Conservation (phyloP, 1,139 yeast species). For the Zygoascus sp. region DNA sequence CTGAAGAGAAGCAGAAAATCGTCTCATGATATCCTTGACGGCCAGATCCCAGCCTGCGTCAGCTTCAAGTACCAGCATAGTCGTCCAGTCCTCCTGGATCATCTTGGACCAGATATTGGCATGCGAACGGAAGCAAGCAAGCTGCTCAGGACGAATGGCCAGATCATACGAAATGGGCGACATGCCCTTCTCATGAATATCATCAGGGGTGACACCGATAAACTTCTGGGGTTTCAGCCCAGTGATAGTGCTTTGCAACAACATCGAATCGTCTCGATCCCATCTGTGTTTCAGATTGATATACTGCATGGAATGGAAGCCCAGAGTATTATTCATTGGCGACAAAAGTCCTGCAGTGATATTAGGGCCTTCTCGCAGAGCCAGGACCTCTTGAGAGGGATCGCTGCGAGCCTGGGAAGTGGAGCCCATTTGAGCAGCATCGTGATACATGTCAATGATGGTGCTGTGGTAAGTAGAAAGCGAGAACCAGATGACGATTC, state of each 20-base stretch:
- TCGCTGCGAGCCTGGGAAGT: too few relatives aligned
- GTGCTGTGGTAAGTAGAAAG: not conserved
- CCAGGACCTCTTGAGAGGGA: not conserved
- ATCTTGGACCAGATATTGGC: conserved; percentile 17
- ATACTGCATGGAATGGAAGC: conserved; percentile 19
- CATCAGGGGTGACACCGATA: conserved; percentile 13
- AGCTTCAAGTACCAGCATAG: conserved; percentile 17
- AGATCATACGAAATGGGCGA: conserved; percentile 14
- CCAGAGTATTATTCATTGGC: conserved; percentile 17
- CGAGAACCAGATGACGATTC: not conserved
- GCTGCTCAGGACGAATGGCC: not conserved
- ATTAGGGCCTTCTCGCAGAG: not conserved
- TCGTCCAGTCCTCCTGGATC: conserved; percentile 15
- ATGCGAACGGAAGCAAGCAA: conserved; percentile 18
- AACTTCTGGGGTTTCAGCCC: conserved; percentile 14
- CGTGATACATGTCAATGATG: not conserved
- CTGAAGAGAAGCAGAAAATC: conserved; percentile 16
- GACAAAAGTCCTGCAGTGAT: not conserved
- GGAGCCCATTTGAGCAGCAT: not conserved
- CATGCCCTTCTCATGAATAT: conserved; percentile 14
- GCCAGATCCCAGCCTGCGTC: conserved; percentile 20
- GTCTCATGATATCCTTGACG: conserved; percentile 13
- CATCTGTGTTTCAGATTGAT: conserved; percentile 17
- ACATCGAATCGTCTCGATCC: conserved; percentile 19
- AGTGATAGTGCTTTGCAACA: conserved; percentile 16